Base-by-base conservation (phyloP, 139 green algal genomes). In the Dunaliella primolecta region DNA sequence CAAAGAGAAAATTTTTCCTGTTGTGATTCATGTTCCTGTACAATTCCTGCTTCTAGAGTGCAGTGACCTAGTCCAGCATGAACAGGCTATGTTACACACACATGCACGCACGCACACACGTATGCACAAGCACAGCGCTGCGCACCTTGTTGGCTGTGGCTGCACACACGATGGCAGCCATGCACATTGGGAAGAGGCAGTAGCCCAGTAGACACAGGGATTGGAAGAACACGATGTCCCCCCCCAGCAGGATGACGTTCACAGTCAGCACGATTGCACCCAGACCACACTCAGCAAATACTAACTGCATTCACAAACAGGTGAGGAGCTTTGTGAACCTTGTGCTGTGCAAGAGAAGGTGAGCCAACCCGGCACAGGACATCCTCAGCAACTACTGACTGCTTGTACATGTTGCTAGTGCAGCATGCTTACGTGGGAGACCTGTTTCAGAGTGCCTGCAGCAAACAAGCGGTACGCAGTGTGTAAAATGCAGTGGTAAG, bases 161-260 rank as follows among this genome's bases (percentile, higher is more conserved):
- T 0, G 92, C 84, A 83, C 93, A 96, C 0, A 97, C 84, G 3
- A 98, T 89, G 25, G 95, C 93, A 0, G 93, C 94, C 0, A 98
- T 71, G 36, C 94, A 92, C 33, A 99, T 86, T n/a, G 97, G 97
- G 86, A 99, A 98, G 2, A 99, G 85, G 93, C 97, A 99, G 91
- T 99, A 99, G n/a, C 97, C 97, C 33, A 99, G 92, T 78, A 99
- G 86, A 86, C 93, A 98, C 56, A 99, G 88, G 0, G 92, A 92
- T 89, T 85, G 81, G 25, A 86, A 82, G 89, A 99, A 99, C 72
- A 97, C 95, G 36, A 99, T 98, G 75, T 94, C 95, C n/a, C 97
- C 97, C 32, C 97, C 96, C 72, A 99, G 93, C 77, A 99, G 92
- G 64, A 98, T 92, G 21, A 98, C 96, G 85, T 99, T 99, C 64